phyloP scores from a whole-genome alignment of 169 alveolate species.

The Plasmodium knowlesi region DNA sequence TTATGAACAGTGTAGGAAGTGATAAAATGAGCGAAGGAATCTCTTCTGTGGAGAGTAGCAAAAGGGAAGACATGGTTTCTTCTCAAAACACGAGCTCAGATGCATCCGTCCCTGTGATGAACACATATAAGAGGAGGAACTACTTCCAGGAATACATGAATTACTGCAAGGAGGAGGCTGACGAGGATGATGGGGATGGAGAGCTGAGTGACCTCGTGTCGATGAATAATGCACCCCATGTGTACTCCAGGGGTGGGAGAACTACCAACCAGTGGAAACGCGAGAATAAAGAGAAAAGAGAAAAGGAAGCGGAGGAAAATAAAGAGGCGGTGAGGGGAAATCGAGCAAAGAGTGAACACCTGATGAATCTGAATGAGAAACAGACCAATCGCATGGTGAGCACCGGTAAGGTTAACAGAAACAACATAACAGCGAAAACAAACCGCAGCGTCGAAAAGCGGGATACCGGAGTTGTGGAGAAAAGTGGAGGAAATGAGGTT shows the following conservation, averaged over 20 bases:
- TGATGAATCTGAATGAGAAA: not conserved
- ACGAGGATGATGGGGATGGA: not conserved
- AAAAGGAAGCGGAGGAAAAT: not conserved
- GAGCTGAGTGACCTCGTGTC: not conserved
- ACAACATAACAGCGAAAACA: not conserved
- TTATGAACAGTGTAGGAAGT: not conserved
- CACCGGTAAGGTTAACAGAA: not conserved
- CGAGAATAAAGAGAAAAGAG: not conserved
- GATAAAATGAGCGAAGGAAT: not conserved
- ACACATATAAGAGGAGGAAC: conserved; percentile 8
- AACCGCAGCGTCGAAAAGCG: not conserved
- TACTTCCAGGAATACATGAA: conserved; percentile 36
- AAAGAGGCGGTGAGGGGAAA: not conserved
- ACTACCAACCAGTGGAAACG: not conserved
- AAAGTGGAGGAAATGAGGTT: not conserved
- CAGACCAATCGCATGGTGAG: not conserved
- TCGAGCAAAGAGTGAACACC: not conserved
- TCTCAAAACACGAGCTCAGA: not conserved
- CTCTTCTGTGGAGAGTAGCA: not conserved
- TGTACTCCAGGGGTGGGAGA: not conserved
- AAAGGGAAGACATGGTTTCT: not conserved
- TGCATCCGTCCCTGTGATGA: not conserved
- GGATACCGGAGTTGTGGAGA: not conserved
- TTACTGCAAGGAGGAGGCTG: not conserved
- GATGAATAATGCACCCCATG: not conserved